A percentile compares a stretch with the other conserved stretches of the same genome.
Evolutionary conservation across 371 early-diverging fungal species (phyloP).

Genomic region (Mortierella sp.): DNA sequence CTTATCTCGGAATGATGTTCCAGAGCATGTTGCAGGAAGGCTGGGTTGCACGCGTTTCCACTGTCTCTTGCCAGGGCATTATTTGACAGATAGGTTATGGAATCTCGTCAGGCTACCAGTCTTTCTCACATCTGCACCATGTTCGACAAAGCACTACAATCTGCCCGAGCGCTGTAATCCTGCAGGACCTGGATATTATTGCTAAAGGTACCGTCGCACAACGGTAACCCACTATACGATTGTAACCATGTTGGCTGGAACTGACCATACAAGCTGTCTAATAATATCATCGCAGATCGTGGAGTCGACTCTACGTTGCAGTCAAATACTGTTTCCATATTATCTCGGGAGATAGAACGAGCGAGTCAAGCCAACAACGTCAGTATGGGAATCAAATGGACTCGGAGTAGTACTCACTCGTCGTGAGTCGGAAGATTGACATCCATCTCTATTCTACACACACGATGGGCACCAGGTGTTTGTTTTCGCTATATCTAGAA

Average conservation of each 20-base stretch:
- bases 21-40: constrained; percentile 20
- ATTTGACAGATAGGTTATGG: constrained; percentile 40
- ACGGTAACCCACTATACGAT: background rate
- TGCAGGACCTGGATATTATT: constrained; percentile 39
- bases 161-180: constrained; percentile 39
- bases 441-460: background rate
- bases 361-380: constrained; percentile 24
- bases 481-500: constrained; percentile 34
- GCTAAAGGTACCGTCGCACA: constrained; percentile 38
- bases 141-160: constrained; percentile 41
- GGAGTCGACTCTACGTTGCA: constrained; percentile 31
- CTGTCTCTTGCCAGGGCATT: constrained; percentile 33
- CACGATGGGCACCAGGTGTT: constrained; percentile 25
- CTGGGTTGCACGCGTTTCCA: constrained; percentile 19
- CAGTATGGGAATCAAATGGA: constrained; percentile 8
- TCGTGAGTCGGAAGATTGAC: too few species aligned
- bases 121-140: constrained; percentile 32
- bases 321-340: constrained; percentile 27
- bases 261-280: background rate
- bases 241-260: background rate
- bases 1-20: too few species aligned
- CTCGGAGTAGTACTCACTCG: too few species aligned
- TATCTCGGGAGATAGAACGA: constrained; percentile 34
- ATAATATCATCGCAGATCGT: constrained; percentile 19
- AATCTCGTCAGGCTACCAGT: constrained; percentile 29